phyloP scores from a whole-genome alignment of 768 basidiomycete species.

The Hygrocybe coccinea region DNA sequence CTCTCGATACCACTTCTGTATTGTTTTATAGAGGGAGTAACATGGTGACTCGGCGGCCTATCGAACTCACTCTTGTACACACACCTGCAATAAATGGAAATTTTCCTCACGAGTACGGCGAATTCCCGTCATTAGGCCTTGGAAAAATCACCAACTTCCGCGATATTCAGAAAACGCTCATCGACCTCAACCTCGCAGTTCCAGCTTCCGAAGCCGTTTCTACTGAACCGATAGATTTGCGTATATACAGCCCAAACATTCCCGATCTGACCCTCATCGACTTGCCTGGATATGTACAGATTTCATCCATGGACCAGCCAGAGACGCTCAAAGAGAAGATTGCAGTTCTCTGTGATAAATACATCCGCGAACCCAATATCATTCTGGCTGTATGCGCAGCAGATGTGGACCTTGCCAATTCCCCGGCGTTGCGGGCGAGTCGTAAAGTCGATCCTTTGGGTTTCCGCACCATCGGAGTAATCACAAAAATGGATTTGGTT shows the following conservation, averaged over 20 bases:
- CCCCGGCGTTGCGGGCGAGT: constrained; percentile 89
- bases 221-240: constrained; percentile 91
- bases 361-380: constrained; percentile 99
- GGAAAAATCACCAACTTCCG: constrained; percentile 88
- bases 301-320: constrained; percentile 92
- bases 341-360: constrained; percentile 81
- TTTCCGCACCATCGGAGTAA: constrained; percentile 90
- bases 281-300: constrained; percentile 95
- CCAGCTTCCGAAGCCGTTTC: constrained; percentile 88
- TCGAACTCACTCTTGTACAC: constrained; percentile 95
- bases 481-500: constrained; percentile 99
- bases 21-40: constrained; percentile 77
- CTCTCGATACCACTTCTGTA: not conserved
- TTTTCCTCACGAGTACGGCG: constrained; percentile 75
- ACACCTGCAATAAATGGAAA: constrained; percentile 62
- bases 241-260: constrained; percentile 92
- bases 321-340: constrained; percentile 94
- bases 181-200: constrained; percentile 92
- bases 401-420: constrained; percentile 97
- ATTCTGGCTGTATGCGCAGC: constrained; percentile 98
- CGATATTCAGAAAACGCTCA: constrained; percentile 87
- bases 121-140: constrained; percentile 86
- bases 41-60: constrained; percentile 98
- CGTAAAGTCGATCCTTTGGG: constrained; percentile 93
- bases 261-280: constrained; percentile 98